Conservation (phyloP, 148 eudicot species). For the Amaranthus palmeri region DNA sequence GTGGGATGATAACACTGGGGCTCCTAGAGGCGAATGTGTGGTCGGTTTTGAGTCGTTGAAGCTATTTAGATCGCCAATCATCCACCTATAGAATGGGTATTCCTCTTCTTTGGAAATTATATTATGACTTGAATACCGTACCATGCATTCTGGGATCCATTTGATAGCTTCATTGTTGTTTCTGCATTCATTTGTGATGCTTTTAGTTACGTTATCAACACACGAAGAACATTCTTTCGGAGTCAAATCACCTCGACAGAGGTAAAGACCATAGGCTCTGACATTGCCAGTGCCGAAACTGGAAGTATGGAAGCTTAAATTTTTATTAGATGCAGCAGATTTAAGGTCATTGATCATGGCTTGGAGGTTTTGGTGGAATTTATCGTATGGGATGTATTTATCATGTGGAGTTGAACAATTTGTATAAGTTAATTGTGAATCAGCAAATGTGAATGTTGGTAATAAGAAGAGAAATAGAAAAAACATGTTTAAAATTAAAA, state of each 20-base stretch:
- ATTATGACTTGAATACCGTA: slow-evolving; percentile 12
- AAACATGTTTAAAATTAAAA: no score
- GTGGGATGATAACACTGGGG: not conserved
- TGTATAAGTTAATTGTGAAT: no score
- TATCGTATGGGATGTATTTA: no score
- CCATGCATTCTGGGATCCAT: slow-evolving; percentile 24
- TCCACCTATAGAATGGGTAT: not conserved
- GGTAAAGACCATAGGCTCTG: slow-evolving; percentile 19
- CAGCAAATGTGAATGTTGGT: no score
- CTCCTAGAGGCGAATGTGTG: no score
- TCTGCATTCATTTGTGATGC: slow-evolving; percentile 8
- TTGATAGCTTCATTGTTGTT: not conserved
- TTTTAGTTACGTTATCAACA: slow-evolving; percentile 5
- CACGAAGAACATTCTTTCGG: slow-evolving; percentile 11
- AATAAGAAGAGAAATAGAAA: no score
- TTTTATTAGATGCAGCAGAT: no score
- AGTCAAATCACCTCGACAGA: slow-evolving; percentile 7
- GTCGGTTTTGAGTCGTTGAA: no score
- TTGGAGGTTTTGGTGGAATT: no score
- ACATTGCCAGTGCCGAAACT: not conserved
- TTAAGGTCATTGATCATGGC: no score
- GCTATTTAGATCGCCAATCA: not conserved
- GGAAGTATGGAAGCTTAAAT: no score
- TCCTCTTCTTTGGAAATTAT: not conserved
- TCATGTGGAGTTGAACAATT: no score